A percentile compares a stretch with the other conserved stretches of the same genome.
These are phyloP conservation scores for Paraglomus occultum DNA, from an alignment of 192 early-diverging fungal genomes.

Conservation along the genomic window DNA sequence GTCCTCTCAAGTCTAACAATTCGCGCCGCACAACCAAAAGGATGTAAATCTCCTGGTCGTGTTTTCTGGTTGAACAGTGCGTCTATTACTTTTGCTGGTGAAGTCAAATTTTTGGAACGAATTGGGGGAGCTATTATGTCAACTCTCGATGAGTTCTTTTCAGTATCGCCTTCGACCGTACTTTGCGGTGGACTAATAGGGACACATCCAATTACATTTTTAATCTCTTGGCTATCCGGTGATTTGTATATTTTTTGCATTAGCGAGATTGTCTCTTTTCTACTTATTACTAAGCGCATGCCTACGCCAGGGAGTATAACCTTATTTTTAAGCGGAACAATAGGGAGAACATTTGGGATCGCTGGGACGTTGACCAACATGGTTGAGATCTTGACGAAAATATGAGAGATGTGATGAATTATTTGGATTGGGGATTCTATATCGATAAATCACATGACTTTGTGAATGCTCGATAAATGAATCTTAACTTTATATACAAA, in stretches of 20 bases:
- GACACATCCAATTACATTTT: constrained; percentile 46
- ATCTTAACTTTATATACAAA: too few species aligned
- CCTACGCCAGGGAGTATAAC: constrained; percentile 67
- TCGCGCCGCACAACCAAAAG: constrained; percentile 50
- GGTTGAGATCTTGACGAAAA: background rate
- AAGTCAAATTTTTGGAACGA: background rate
- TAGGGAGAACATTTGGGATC: constrained; percentile 46
- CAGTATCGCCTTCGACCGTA: too few species aligned
- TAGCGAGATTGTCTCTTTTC: constrained; percentile 53
- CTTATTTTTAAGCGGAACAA: constrained; percentile 52
- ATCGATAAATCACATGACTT: too few species aligned
- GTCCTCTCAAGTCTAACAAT: constrained; percentile 56
- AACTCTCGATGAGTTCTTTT: background rate
- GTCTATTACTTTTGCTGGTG: constrained; percentile 21
- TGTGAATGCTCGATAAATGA: too few species aligned
- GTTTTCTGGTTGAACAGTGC: constrained; percentile 3
- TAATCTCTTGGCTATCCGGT: constrained; percentile 40
- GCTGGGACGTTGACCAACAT: constrained; percentile 32
- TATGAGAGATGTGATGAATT: background rate
- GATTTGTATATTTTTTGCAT: constrained; percentile 45
- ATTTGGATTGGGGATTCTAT: too few species aligned
- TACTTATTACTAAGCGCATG: constrained; percentile 54
- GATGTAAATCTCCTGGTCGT: constrained; percentile 33
- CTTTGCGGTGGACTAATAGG: constrained; percentile 25
- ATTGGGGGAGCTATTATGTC: background rate